Conservation (phyloP, 1,284 basidiomycete genomes). For the Sporisorium scitamineum region DNA sequence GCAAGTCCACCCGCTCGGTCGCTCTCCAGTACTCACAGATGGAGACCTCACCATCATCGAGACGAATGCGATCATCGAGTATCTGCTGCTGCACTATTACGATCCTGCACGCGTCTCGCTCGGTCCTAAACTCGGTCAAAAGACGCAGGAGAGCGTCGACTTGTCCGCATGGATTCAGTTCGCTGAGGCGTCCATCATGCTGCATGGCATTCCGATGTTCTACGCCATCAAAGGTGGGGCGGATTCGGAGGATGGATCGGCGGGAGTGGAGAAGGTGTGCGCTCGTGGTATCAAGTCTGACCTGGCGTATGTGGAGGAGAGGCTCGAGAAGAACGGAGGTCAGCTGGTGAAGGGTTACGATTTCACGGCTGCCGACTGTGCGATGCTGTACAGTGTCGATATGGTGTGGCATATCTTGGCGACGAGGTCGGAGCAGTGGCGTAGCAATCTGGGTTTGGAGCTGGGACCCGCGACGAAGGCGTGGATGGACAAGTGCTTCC, state of each 20-base stretch:
- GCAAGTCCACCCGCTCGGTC: slow-evolving; percentile 36
- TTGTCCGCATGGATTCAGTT: slow-evolving; percentile 40
- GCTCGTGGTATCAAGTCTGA: slow-evolving; percentile 27
- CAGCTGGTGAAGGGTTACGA: slow-evolving; percentile 23
- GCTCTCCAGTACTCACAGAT: slow-evolving; percentile 42
- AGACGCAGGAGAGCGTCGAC: slow-evolving; percentile 28
- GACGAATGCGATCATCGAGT: slow-evolving; percentile 35
- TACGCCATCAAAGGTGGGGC: slow-evolving; percentile 32
- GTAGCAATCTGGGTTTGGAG: slow-evolving; percentile 16
- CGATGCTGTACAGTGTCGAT: slow-evolving; percentile 42
- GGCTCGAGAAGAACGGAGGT: slow-evolving; percentile 20
- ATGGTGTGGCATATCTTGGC: slow-evolving; percentile 22
- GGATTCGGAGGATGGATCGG: slow-evolving; percentile 12
- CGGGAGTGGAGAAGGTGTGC: slow-evolving; percentile 23
- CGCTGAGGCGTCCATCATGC: slow-evolving; percentile 33
- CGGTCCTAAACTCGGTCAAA: slow-evolving; percentile 25
- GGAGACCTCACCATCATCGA: slow-evolving; percentile 36
- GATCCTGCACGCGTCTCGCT: slow-evolving; percentile 12
- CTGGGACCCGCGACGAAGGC: slow-evolving; percentile 17
- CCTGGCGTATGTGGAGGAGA: slow-evolving; percentile 30
- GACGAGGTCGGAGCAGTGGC: slow-evolving; percentile 13
- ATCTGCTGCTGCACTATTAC: slow-evolving; percentile 41
- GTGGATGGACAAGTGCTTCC: slow-evolving; percentile 30
- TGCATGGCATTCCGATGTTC: slow-evolving; percentile 33
- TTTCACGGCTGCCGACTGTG: slow-evolving; percentile 41